Percentiles rank a stretch among this genome's conserved stretches.
phyloP scores from a whole-genome alignment of 164 flowering plant genomes.

The Annona cherimola region DNA sequence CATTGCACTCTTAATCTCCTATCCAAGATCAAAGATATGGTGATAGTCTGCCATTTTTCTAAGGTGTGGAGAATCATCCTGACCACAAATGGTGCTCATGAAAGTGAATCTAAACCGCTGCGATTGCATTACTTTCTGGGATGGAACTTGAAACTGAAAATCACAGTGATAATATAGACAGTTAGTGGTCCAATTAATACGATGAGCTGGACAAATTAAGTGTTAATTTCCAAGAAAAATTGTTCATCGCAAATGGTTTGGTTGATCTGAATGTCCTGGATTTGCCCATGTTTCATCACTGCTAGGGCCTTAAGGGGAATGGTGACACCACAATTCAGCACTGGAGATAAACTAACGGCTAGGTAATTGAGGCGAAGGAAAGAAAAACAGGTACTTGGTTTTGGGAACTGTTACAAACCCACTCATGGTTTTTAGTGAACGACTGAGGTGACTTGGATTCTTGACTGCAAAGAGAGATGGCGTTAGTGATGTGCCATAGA shows the following conservation, averaged over 20 bases:
- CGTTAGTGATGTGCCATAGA: not conserved
- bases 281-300: not conserved
- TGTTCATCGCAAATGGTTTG: not conserved
- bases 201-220: not conserved
- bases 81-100: not conserved
- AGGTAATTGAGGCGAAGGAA: not conserved
- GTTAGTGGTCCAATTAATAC: too few species aligned
- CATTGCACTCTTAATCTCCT: too few species aligned
- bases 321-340: not conserved
- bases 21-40: not conserved
- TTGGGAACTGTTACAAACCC: slow-evolving; percentile 23
- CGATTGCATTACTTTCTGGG: not conserved
- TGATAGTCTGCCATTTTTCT: not conserved
- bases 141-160: not conserved
- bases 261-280: not conserved
- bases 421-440: slow-evolving; percentile 12
- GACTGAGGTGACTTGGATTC: slow-evolving; percentile 9
- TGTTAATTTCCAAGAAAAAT: too few species aligned
- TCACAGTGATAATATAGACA: not conserved
- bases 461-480: not conserved
- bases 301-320: too few species aligned
- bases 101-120: not conserved
- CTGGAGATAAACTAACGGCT: not conserved
- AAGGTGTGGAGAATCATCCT: too few species aligned
- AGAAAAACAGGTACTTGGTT: slow-evolving; percentile 3